phyloP scores from a whole-genome alignment of 2,329 filamentous ascomycete genomes.

The Hypoxylon sp. region DNA sequence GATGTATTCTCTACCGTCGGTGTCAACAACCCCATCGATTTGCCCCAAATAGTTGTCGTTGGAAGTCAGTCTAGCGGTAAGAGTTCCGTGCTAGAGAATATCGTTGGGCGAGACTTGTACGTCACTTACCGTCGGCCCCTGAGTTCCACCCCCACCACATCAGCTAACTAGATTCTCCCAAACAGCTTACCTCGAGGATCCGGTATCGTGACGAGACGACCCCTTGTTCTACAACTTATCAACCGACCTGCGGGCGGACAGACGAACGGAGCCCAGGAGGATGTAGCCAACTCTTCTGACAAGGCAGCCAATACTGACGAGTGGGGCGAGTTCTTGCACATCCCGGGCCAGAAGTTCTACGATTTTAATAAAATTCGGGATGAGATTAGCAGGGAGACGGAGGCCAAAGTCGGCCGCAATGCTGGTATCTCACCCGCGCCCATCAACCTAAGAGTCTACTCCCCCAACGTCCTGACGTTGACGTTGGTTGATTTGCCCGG shows the following conservation, averaged over 20 bases:
- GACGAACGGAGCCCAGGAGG: constrained; percentile 76
- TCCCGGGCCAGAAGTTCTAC: constrained; percentile 95
- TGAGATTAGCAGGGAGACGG: constrained; percentile 95
- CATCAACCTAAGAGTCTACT: constrained; percentile 98
- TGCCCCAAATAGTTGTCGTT: constrained; percentile 97
- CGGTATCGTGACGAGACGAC: constrained; percentile 95
- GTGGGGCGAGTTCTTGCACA: constrained; percentile 98
- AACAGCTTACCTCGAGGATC: constrained; percentile 91
- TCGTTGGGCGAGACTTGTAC: constrained; percentile 98
- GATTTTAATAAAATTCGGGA: constrained; percentile 99
- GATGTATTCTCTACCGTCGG: constrained; percentile 99
- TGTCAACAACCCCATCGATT: constrained; percentile 98
- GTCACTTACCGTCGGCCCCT: constrained; percentile 49
- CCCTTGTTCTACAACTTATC: constrained; percentile 96
- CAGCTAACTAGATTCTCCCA: constrained; percentile 9
- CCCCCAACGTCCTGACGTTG: constrained; percentile 94
- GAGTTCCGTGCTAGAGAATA: constrained; percentile 98
- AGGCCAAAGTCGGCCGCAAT: constrained; percentile 95
- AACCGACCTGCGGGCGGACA: constrained; percentile 75
- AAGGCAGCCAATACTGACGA: constrained; percentile 92
- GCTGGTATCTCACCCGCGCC: constrained; percentile 94
- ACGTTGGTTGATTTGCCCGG: constrained; percentile 97
- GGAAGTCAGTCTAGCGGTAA: constrained; percentile 99
- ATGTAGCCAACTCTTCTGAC: constrained; percentile 74
- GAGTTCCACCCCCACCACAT: constrained; percentile 3